Evolutionary conservation across 2,329 filamentous ascomycete genomes (phyloP).

Genomic region (Cytospora paraplurivora): DNA sequence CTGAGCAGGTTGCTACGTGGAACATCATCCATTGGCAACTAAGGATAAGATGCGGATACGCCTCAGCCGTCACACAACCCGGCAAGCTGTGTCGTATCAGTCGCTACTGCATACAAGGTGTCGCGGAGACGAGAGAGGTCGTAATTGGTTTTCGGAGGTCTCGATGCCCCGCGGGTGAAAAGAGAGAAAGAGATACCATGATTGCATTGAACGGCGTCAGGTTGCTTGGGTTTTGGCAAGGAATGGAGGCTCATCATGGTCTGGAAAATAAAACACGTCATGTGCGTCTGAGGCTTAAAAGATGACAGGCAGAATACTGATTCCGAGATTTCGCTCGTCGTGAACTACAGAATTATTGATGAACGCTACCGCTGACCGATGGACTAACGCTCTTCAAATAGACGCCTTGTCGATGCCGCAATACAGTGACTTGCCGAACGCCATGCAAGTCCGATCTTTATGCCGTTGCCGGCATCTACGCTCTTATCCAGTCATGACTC

Average conservation of each 20-base stretch:
- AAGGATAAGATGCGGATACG: background rate
- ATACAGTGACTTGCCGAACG: constrained; percentile 13
- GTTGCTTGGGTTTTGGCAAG: constrained; percentile 15
- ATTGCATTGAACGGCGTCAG: constrained; percentile 28
- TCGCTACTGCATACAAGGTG: background rate
- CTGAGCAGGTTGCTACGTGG: background rate
- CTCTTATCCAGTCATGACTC: background rate
- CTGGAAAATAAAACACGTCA: constrained; percentile 13
- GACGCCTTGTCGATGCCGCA: constrained; percentile 13
- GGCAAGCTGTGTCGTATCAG: background rate
- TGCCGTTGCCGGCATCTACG: background rate
- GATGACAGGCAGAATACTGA: constrained; percentile 7
- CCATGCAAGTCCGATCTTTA: background rate
- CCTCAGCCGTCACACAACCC: background rate
- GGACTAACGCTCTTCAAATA: constrained; percentile 15
- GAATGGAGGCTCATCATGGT: constrained; percentile 12
- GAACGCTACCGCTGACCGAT: constrained; percentile 1
- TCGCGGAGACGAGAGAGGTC: background rate
- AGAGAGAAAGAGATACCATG: constrained; percentile 21
- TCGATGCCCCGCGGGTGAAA: constrained; percentile 11
- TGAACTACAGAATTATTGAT: constrained; percentile 11
- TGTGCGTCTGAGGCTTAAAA: constrained; percentile 1
- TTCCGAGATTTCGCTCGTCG: constrained; percentile 1
- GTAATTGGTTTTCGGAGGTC: background rate
- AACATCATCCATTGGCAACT: background rate